phyloP scores from a whole-genome alignment of 192 early-diverging fungal species.

The Glomus cerebriforme region DNA sequence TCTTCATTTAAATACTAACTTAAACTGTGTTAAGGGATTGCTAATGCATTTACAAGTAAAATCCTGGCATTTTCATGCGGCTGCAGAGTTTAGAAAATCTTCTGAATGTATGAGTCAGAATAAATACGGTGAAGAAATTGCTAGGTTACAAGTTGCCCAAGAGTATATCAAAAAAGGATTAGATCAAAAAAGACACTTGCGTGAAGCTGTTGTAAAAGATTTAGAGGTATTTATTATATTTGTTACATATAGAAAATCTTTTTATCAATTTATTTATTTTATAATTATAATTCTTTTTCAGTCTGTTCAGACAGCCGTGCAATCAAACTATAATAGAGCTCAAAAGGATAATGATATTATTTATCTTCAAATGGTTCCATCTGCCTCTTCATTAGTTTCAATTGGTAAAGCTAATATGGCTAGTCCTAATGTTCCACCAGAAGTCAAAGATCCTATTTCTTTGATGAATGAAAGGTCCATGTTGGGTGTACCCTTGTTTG shows the following conservation, averaged over 20 bases:
- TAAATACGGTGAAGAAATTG: conserved; percentile 87
- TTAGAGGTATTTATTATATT: conserved; percentile 29
- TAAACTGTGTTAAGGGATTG: conserved; percentile 38
- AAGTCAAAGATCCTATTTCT: conserved; percentile 66
- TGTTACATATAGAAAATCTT: neutral
- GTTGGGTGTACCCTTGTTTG: conserved; percentile 76
- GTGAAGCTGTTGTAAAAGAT: conserved; percentile 44
- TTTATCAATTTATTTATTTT: conserved; percentile 1
- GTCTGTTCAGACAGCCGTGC: conserved; percentile 51
- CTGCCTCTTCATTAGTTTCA: conserved; percentile 53
- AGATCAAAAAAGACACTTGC: conserved; percentile 42
- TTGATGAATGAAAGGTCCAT: conserved; percentile 57
- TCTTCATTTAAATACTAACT: neutral
- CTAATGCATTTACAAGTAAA: conserved; percentile 70
- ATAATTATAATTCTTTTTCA: neutral
- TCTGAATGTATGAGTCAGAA: conserved; percentile 69
- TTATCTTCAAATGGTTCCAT: conserved; percentile 79
- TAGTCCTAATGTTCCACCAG: conserved; percentile 53
- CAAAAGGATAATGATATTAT: conserved; percentile 93
- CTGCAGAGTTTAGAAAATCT: conserved; percentile 78
- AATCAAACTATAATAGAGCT: conserved; percentile 58
- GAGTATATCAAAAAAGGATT: conserved; percentile 46
- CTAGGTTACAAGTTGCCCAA: conserved; percentile 64
- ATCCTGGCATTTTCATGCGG: conserved; percentile 70
- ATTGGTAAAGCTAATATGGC: conserved; percentile 77